Percentiles rank a stretch among this genome's conserved stretches.
Evolutionary conservation across 345 rosid species (phyloP).

Genomic region (Durio zibethinus): DNA sequence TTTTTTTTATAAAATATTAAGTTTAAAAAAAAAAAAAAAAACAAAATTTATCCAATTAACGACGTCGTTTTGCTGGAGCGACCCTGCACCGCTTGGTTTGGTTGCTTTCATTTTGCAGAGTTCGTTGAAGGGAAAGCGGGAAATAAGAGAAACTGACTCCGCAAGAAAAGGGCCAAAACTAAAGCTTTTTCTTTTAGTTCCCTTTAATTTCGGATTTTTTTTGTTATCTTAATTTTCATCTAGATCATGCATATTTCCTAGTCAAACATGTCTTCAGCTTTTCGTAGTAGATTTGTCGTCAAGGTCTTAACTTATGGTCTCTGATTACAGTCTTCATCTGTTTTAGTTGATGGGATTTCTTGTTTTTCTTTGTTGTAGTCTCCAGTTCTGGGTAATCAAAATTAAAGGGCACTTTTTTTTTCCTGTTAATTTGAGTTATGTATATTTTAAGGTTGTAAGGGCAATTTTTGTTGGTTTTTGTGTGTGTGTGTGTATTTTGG

Average conservation of each 20-base stretch:
- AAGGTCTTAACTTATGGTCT: not conserved
- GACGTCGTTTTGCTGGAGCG: not conserved
- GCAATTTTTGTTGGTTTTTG: not conserved
- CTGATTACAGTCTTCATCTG: conserved; percentile 1
- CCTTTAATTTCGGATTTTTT: not conserved
- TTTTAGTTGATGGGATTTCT: conserved; percentile 5
- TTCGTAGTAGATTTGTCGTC: not conserved
- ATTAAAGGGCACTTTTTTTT: not conserved
- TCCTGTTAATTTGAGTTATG: not conserved
- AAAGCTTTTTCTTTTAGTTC: conserved; percentile 4
- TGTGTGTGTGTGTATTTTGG: not conserved
- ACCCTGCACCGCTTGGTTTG: not conserved
- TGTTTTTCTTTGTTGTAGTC: not conserved
- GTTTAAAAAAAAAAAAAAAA: no score
- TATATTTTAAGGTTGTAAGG: not conserved
- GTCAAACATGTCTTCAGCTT: conserved; percentile 3
- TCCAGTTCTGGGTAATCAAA: conserved; percentile 1
- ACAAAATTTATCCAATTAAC: no score
- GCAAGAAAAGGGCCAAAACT: conserved; percentile 12
- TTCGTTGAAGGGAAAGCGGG: conserved; percentile 3
- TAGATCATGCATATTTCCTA: not conserved
- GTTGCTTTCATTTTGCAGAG: not conserved
- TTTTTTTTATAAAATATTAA: no score
- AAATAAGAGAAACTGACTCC: not conserved
- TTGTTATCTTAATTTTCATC: not conserved